Percentiles rank a stretch among this genome's conserved stretches.
Conservation (phyloP, 768 basidiomycete species). For the Lactifluus hygrophoroides region DNA sequence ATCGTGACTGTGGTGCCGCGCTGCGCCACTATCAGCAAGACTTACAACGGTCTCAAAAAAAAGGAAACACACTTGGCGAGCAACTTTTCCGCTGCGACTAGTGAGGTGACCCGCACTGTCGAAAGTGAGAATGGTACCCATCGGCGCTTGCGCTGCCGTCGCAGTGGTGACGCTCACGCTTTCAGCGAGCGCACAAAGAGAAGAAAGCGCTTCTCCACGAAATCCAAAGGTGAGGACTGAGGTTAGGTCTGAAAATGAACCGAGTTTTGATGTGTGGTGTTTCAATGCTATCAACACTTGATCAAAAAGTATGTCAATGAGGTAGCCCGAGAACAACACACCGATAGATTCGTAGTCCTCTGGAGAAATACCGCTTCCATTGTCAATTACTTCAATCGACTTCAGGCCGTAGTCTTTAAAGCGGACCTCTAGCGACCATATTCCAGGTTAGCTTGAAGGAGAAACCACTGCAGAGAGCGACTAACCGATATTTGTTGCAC, state of each 20-base stretch:
- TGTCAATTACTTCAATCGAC: slow-evolving; percentile 83
- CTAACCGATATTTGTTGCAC: slow-evolving; percentile 78
- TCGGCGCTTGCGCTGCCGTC: slow-evolving; percentile 59
- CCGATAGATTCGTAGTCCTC: slow-evolving; percentile 74
- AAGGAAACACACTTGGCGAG: slow-evolving; percentile 62
- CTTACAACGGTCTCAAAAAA: not conserved
- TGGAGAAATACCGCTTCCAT: slow-evolving; percentile 78
- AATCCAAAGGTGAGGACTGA: slow-evolving; percentile 83
- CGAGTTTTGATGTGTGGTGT: slow-evolving; percentile 89
- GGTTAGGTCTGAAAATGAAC: slow-evolving; percentile 63
- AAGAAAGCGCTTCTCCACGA: slow-evolving; percentile 91
- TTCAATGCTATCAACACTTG: slow-evolving; percentile 54
- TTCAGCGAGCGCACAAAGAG: slow-evolving; percentile 79
- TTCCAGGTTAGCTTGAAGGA: not conserved
- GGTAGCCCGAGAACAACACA: slow-evolving; percentile 28
- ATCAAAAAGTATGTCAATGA: not conserved
- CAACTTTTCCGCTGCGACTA: slow-evolving; percentile 48
- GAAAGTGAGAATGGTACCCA: slow-evolving; percentile 73
- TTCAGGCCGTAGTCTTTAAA: slow-evolving; percentile 84
- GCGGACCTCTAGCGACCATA: slow-evolving; percentile 57
- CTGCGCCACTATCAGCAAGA: slow-evolving; percentile 34
- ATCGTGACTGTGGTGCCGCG: slow-evolving; percentile 79
- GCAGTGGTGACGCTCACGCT: slow-evolving; percentile 64
- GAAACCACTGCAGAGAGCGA: not conserved
- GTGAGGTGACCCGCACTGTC: slow-evolving; percentile 54